phyloP scores from a whole-genome alignment of 352 stramenopile genomes.

The Phytophthora lateralis region DNA sequence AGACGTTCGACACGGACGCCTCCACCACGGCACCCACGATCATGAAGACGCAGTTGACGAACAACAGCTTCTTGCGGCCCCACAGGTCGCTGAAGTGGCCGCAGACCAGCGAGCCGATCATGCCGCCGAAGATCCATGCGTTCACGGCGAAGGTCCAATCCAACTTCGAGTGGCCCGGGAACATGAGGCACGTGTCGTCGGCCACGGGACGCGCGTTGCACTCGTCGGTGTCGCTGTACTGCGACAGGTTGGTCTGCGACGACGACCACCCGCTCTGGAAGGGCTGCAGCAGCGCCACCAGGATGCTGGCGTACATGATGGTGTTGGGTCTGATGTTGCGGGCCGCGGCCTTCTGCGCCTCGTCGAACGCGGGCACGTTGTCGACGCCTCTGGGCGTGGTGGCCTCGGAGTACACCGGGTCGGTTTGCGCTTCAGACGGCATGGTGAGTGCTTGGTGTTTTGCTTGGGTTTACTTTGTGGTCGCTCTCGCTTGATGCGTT shows the following conservation, averaged over 20 bases:
- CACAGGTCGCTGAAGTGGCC: constrained; percentile 30
- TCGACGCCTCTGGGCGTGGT: constrained; percentile 12
- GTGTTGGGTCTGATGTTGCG: constrained; percentile 28
- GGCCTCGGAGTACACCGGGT: constrained; percentile 22
- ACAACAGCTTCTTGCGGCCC: constrained; percentile 23
- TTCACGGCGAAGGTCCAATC: constrained; percentile 21
- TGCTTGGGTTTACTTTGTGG: background rate
- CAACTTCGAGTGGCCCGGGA: constrained; percentile 13
- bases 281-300: constrained; percentile 36
- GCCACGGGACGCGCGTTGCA: constrained; percentile 27
- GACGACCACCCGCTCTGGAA: constrained; percentile 56
- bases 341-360: constrained; percentile 20
- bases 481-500: background rate
- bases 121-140: constrained; percentile 53
- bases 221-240: constrained; percentile 43
- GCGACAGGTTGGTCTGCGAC: constrained; percentile 48
- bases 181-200: constrained; percentile 14
- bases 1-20: constrained; percentile 10
- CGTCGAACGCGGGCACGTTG: constrained; percentile 21
- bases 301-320: constrained; percentile 46
- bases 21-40: constrained; percentile 30
- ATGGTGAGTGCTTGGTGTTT: background rate
- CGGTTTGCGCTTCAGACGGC: constrained; percentile 19
- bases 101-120: constrained; percentile 48
- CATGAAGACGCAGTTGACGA: constrained; percentile 35